Evolutionary conservation across 352 stramenopile genomes (phyloP).

Genomic region (Halophytophthora batemanensis): DNA sequence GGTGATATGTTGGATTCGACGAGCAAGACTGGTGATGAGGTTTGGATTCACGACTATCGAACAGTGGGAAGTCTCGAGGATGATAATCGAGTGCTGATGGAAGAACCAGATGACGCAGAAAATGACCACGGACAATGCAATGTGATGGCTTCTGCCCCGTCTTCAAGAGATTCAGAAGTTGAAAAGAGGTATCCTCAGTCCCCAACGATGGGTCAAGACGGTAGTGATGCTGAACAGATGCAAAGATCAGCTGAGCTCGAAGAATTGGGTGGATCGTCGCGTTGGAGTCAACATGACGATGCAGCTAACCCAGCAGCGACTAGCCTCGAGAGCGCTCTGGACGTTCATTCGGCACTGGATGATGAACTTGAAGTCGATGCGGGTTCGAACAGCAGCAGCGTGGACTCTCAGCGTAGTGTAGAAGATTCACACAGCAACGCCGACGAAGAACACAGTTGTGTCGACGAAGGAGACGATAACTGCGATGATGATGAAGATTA

Average conservation of each 20-base stretch:
- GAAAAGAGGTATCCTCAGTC: too few relatives aligned
- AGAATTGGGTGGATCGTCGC: not conserved
- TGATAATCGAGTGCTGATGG: constrained; percentile 3
- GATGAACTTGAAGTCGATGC: too few relatives aligned
- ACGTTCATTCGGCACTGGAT: too few relatives aligned
- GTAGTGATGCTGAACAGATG: not conserved
- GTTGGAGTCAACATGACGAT: not conserved
- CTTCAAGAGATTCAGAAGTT: not conserved
- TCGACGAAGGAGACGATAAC: not conserved
- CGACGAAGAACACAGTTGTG: not conserved
- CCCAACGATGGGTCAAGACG: too few relatives aligned
- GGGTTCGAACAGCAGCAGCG: too few relatives aligned
- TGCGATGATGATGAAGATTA: not conserved
- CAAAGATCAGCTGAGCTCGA: constrained; percentile 1
- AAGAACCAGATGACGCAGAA: constrained; percentile 11
- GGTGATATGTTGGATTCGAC: too few relatives aligned
- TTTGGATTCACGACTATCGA: too few relatives aligned
- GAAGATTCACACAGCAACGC: not conserved
- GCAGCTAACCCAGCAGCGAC: not conserved
- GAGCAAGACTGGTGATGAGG: too few relatives aligned
- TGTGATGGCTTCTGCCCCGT: not conserved
- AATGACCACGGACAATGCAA: constrained; percentile 21
- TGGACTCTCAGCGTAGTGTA: too few relatives aligned
- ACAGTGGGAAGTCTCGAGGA: not conserved
- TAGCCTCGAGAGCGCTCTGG: too few relatives aligned